Base-by-base conservation (phyloP, 768 basidiomycete genomes). In the Tylopilus felleus region DNA sequence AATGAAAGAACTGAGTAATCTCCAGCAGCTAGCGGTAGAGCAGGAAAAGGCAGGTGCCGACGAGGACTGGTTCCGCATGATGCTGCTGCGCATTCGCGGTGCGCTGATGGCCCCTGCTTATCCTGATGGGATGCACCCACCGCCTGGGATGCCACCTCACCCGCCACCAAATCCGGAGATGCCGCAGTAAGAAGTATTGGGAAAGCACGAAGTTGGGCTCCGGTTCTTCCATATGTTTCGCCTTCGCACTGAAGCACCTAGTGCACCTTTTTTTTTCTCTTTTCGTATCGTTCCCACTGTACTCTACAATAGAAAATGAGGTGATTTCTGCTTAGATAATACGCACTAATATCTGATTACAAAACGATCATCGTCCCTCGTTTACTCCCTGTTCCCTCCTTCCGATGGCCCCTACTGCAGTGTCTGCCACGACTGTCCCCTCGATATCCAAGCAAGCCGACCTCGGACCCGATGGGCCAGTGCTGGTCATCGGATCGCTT, bases 1-100 rank as follows among this genome's bases (percentile, higher is more conserved):
- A 85, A 72, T 85, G 52, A 92, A 92, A 67, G 91, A 93, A 71
- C 78, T 93, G 46, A 78, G 78, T 9, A 82, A 82, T 64, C 73
- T 93, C 52, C 84, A 87, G 63, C 83, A 86, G 58, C 73, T 90
- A n/a, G 87, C 91, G 0, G 78, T 72, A 9, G 86, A 92, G 61
- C 90, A 92, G 65, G 88, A 93, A 66, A 91, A 90, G 71, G 82
- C 83, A 19, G 86, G 86, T 28, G 85, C 80, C 3, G 88, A 89
- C 47, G 83, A 82, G 42, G 90, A 93, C 57, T 93, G 90, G 90
- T 93, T 85, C 62, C 75, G 86, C 58, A 85, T 88, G 81, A 92
- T 93, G 89, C 65, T 91, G 9, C 77, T 88, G 64, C 82, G 88
- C n/a, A 83, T 92, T 40, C 77, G 90, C 51, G 78, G 77, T 41